Evolutionary conservation across 768 basidiomycete species (phyloP).

Genomic region (Collybia sordida): DNA sequence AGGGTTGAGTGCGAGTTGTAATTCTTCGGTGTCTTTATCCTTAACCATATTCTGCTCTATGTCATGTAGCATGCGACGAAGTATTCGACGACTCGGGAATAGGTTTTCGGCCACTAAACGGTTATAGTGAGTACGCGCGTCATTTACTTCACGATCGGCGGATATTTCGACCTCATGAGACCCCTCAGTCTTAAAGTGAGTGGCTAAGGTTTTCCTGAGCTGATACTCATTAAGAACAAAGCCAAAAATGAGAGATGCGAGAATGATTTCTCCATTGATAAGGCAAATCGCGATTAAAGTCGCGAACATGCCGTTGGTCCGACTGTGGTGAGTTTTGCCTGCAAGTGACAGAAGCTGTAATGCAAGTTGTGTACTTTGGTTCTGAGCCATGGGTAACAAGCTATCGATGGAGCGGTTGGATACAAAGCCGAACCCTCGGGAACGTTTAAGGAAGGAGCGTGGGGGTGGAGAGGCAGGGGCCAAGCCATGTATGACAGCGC

Average conservation of each 20-base stretch:
- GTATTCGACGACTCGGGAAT: conserved; percentile 10
- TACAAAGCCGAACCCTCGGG: conserved; percentile 11
- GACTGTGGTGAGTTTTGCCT: conserved; percentile 50
- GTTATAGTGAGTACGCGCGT: neutral
- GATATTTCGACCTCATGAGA: neutral
- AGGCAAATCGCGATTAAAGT: conserved; percentile 62
- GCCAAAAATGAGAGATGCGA: conserved; percentile 72
- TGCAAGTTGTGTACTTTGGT: conserved; percentile 47
- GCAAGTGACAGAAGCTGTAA: conserved; percentile 53
- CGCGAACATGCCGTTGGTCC: conserved; percentile 61
- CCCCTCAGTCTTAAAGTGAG: neutral
- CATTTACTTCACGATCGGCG: neutral
- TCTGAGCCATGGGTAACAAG: conserved; percentile 30
- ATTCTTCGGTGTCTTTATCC: conserved; percentile 17
- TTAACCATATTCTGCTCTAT: conserved; percentile 33
- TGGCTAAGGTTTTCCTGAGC: conserved; percentile 1
- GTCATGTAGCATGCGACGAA: conserved; percentile 27
- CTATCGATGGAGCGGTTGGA: conserved; percentile 21
- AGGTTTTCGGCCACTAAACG: conserved; percentile 14
- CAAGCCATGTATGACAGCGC: conserved; percentile 37
- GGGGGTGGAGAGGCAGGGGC: conserved; percentile 14
- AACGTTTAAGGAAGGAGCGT: conserved; percentile 14
- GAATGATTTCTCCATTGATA: conserved; percentile 76
- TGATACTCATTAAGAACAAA: conserved; percentile 66
- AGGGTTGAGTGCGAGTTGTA: conserved; percentile 22